Conservation (phyloP, 2,329 filamentous ascomycete species). For the Botrytis medusae region DNA sequence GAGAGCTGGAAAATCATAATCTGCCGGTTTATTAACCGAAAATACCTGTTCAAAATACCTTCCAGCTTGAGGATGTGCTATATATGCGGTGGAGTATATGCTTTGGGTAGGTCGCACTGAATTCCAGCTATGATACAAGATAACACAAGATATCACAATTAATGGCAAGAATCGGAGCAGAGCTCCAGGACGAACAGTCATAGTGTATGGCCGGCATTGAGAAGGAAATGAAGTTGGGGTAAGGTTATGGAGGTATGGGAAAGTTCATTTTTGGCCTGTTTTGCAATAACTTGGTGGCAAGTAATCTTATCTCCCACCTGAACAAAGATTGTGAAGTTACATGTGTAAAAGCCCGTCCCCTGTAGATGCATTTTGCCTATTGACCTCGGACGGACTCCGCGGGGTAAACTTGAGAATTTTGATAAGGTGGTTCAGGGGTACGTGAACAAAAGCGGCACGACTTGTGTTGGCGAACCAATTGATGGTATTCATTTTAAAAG, state of each 20-base stretch:
- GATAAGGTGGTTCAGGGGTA: slow-evolving; percentile 6
- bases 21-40: slow-evolving; percentile 26
- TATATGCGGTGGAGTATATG: background rate
- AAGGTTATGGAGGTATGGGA: slow-evolving; percentile 1
- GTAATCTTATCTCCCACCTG: background rate
- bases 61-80: slow-evolving; percentile 3
- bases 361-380: slow-evolving; percentile 9
- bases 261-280: background rate
- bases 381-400: background rate
- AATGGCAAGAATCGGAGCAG: slow-evolving; percentile 15
- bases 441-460: slow-evolving; percentile 4
- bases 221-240: slow-evolving; percentile 5
- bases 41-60: slow-evolving; percentile 41
- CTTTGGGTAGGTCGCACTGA: background rate
- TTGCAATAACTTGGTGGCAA: background rate
- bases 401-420: slow-evolving; percentile 1
- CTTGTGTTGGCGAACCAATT: background rate
- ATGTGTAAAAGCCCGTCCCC: background rate
- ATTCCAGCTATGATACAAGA: slow-evolving; percentile 9
- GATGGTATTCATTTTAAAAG: background rate
- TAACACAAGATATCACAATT: slow-evolving; percentile 1
- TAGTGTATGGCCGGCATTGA: slow-evolving; percentile 8
- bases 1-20: slow-evolving; percentile 35
- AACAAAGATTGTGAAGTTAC: slow-evolving; percentile 1
- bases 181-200: slow-evolving; percentile 11